A percentile compares a stretch with the other conserved stretches of the same genome.
Conservation (phyloP, 78 protist genomes). For the Emiliania huxleyi region DNA sequence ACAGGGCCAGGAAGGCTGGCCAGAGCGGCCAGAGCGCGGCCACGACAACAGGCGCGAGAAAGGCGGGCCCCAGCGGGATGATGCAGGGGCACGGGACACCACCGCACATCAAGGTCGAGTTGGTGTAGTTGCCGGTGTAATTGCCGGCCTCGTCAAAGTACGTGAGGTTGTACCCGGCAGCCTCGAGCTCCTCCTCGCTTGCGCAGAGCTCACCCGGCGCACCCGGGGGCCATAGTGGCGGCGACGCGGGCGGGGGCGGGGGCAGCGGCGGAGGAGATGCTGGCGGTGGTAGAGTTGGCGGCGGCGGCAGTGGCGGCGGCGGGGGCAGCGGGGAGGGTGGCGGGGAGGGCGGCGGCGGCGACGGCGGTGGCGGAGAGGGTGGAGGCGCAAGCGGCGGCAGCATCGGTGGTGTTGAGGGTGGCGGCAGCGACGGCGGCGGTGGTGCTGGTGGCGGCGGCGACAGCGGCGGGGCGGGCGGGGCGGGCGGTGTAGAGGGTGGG, state of each 20-base stretch:
- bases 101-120: background rate
- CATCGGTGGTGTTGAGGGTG: background rate
- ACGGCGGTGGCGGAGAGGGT: background rate
- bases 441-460: too few species aligned
- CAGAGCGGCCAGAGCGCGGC: too few species aligned
- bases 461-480: background rate
- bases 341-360: too few species aligned
- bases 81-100: background rate
- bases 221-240: background rate
- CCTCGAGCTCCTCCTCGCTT: too few species aligned
- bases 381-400: background rate
- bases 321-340: background rate
- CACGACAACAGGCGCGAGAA: background rate
- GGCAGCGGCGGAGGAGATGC: background rate
- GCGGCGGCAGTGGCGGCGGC: background rate
- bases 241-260: background rate
- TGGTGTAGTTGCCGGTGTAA: background rate
- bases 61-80: background rate
- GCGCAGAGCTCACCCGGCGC: background rate
- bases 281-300: background rate
- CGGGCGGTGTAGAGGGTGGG: background rate
- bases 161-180: too few species aligned
- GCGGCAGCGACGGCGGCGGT: too few species aligned
- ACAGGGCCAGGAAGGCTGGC: too few species aligned
- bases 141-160: too few species aligned